These are phyloP conservation scores for Paecilomyces variotii DNA, from an alignment of 2,329 filamentous ascomycete genomes.

Conservation along the genomic window DNA sequence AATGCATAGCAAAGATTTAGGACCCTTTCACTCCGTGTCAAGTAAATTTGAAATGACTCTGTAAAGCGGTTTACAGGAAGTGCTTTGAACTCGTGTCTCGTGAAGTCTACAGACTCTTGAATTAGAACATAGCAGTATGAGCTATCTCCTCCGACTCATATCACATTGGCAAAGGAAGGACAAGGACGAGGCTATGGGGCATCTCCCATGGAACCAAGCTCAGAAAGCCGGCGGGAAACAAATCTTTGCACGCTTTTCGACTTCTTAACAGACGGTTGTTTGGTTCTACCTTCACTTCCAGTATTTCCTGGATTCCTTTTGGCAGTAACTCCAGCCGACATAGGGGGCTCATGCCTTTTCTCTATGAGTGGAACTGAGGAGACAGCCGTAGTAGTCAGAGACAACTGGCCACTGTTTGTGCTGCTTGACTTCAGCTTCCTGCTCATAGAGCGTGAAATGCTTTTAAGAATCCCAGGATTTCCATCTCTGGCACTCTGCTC, in stretches of 20 bases:
- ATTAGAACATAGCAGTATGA: too few species aligned
- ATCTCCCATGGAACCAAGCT: conserved; percentile 2
- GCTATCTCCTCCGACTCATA: too few species aligned
- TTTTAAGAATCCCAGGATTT: conserved; percentile 33
- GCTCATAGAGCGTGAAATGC: conserved; percentile 30
- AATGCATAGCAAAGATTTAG: too few species aligned
- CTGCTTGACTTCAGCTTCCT: conserved; percentile 26
- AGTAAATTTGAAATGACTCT: too few species aligned
- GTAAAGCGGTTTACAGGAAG: too few species aligned
- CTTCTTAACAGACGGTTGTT: conserved; percentile 12
- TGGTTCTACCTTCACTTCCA: conserved; percentile 3
- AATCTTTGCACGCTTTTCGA: conserved; percentile 17
- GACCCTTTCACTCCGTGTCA: too few species aligned
- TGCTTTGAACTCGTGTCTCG: too few species aligned
- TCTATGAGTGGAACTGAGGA: conserved; percentile 3
- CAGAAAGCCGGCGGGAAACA: conserved; percentile 8
- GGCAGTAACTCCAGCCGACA: background rate
- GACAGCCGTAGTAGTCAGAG: conserved; percentile 14
- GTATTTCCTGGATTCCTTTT: background rate
- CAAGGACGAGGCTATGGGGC: background rate
- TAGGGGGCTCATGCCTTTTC: background rate
- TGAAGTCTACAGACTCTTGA: too few species aligned
- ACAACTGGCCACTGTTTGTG: conserved; percentile 16
- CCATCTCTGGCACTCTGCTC: conserved; percentile 39
- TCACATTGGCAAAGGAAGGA: too few species aligned